Percentiles rank a stretch among this genome's conserved stretches.
These are phyloP conservation scores for Boletus tomentosulus DNA, from an alignment of 768 basidiomycete genomes.

Conservation along the genomic window DNA sequence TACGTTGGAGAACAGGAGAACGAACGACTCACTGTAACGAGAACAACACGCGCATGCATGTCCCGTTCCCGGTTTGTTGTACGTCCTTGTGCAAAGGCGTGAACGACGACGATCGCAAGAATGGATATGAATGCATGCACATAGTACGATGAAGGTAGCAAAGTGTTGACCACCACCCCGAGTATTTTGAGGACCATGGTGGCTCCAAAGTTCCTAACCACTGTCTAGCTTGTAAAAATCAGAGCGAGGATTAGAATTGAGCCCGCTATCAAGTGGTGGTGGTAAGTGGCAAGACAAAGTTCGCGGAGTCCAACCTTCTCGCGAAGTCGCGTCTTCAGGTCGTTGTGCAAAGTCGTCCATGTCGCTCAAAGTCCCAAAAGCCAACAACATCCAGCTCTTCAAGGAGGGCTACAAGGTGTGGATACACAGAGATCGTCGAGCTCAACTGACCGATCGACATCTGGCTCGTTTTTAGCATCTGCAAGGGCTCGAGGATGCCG, in stretches of 20 bases:
- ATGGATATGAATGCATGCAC: conserved; percentile 47
- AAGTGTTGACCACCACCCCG: conserved; percentile 34
- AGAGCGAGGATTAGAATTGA: too few relatives aligned
- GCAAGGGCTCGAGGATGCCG: conserved; percentile 93
- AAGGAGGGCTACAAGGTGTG: conserved; percentile 94
- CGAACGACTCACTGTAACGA: conserved; percentile 57
- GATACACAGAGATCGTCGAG: background rate
- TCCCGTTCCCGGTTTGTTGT: conserved; percentile 70
- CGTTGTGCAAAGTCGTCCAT: conserved; percentile 38
- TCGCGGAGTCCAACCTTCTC: background rate
- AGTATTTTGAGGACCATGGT: conserved; percentile 54
- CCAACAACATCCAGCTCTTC: conserved; percentile 86
- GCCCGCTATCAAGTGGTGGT: too few relatives aligned
- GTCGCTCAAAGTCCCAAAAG: conserved; percentile 93
- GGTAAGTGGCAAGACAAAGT: background rate
- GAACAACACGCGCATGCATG: conserved; percentile 64
- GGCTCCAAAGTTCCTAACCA: too few relatives aligned
- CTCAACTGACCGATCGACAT: conserved; percentile 4
- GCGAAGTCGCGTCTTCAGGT: conserved; percentile 11
- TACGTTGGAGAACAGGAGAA: background rate
- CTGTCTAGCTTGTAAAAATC: too few relatives aligned
- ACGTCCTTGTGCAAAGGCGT: conserved; percentile 64
- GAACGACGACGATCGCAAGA: conserved; percentile 43
- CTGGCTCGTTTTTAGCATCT: conserved; percentile 48
- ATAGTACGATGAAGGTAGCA: conserved; percentile 57